Percentiles rank a stretch among this genome's conserved stretches.
Conservation (phyloP, 306 rosid species). For the Leucaena leucocephala region DNA sequence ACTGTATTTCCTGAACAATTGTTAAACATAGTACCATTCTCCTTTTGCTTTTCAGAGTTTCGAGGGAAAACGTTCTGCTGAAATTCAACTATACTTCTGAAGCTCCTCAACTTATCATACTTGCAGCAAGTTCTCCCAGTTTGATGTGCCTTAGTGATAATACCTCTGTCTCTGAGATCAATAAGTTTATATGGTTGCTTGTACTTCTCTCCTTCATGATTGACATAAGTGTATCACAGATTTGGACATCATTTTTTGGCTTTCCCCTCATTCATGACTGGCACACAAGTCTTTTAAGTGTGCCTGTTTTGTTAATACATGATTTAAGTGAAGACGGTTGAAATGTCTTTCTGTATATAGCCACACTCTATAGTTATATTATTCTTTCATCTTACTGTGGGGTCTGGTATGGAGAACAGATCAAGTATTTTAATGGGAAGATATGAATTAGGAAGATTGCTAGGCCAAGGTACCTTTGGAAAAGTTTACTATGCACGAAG, state of each 20-base stretch:
- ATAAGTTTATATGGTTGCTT: slow-evolving; percentile 41
- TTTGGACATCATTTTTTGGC: slow-evolving; percentile 33
- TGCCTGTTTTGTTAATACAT: slow-evolving; percentile 49
- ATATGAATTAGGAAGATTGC: slow-evolving; percentile 78
- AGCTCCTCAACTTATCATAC: slow-evolving; percentile 21
- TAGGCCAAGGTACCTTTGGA: slow-evolving; percentile 86
- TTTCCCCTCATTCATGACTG: slow-evolving; percentile 46
- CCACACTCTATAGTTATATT: slow-evolving; percentile 29
- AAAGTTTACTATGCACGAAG: slow-evolving; percentile 86
- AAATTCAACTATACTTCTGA: slow-evolving; percentile 31
- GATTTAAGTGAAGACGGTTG: slow-evolving; percentile 69
- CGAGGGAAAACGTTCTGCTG: slow-evolving; percentile 10
- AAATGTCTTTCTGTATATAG: slow-evolving; percentile 38
- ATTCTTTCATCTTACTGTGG: slow-evolving; percentile 29
- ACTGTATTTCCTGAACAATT: slow-evolving; percentile 1
- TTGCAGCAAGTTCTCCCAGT: slow-evolving; percentile 27
- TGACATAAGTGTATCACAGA: slow-evolving; percentile 35
- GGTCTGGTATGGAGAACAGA: slow-evolving; percentile 63
- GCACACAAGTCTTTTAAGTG: slow-evolving; percentile 38
- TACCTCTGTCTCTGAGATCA: slow-evolving; percentile 40
- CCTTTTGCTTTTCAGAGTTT: slow-evolving; percentile 35
- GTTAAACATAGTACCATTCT: slow-evolving; percentile 22
- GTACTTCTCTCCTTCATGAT: slow-evolving; percentile 37
- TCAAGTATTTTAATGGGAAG: slow-evolving; percentile 56
- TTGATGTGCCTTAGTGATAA: slow-evolving; percentile 52